Base-by-base conservation (phyloP, 2,329 filamentous ascomycete species). In the Phoma sp. region DNA sequence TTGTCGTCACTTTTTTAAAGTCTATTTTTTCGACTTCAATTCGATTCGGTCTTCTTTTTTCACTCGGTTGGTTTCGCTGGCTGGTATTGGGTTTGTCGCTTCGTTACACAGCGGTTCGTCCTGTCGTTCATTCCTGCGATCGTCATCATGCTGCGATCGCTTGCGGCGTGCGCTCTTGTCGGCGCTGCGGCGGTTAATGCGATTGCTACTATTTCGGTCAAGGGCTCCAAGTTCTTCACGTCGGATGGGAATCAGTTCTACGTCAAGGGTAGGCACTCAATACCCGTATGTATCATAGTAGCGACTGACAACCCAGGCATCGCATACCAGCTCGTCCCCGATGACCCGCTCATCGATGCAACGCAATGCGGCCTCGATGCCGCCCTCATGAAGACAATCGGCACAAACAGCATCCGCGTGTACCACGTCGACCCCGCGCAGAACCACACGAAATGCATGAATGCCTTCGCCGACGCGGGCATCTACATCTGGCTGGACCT, bases 171-270 rank as follows among this genome's bases (percentile, higher is more conserved):
- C 59, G 58, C 68, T 11, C 42, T 72, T 15, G 70, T 66, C 4
- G 62, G 62, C 54, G 45, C 71, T 42, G 64, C 69, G 42, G 65
- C 67, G 51, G 80, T 76, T 49, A 66, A 73, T 62, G 80, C 83
- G 25, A 77, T 86, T 40, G 77, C 83, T 29, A 83, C 82, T 48
- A 83, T 88, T 58, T 78, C 79, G n/a, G 76, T 77, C 34, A 84
- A 88, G 47, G 91, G 91, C 43, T 87, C 88, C 78, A 96, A 96
- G 77, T 92, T 96, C 80, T 96, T 96, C 79, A 87, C 86, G 63
- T 85, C 84, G 67, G 85, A 93, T 73, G 91, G 91, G 60, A 82
- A 87, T 26, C 91, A 96, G 71, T 96, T 90, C 81, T 95, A 86
- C 75, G 83, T 95, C 74, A 95, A 93, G 78, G 91, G 91, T 90